A percentile compares a stretch with the other conserved stretches of the same genome.
These are phyloP conservation scores for Priceomyces fermenticarens DNA, from an alignment of 805 yeast genomes.

Conservation along the genomic window DNA sequence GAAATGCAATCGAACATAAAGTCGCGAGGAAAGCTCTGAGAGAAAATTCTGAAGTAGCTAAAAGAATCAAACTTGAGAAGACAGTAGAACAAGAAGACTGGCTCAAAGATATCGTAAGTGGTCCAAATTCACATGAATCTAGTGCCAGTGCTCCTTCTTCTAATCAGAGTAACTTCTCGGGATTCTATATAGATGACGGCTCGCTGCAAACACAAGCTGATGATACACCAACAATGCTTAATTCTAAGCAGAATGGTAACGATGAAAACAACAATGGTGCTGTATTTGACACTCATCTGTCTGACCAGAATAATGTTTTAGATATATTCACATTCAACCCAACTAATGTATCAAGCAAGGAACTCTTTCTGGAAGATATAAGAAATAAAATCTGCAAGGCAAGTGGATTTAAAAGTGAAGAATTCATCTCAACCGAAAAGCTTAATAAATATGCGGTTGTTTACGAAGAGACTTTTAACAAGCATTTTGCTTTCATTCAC, in stretches of 20 bases:
- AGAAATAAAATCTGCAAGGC: conserved; percentile 50
- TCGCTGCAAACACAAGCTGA: conserved; percentile 19
- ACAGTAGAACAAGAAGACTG: conserved; percentile 40
- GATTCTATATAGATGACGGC: conserved; percentile 39
- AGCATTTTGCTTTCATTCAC: conserved; percentile 83
- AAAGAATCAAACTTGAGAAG: conserved; percentile 6
- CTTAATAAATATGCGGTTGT: conserved; percentile 73
- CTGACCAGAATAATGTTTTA: conserved; percentile 1
- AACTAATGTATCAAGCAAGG: background rate
- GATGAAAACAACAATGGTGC: conserved; percentile 31
- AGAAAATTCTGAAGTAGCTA: background rate
- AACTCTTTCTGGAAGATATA: conserved; percentile 46
- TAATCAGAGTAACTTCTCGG: conserved; percentile 30
- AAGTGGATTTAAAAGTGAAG: conserved; percentile 52
- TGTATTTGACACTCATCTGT: background rate
- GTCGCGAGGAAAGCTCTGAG: background rate
- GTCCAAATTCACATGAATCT: conserved; percentile 60
- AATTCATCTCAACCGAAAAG: conserved; percentile 75
- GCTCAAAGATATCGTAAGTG: conserved; percentile 66
- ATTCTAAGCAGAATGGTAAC: conserved; percentile 64
- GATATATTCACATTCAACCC: conserved; percentile 2
- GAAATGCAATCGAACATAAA: background rate
- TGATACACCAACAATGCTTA: conserved; percentile 60
- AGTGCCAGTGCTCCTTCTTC: conserved; percentile 23
- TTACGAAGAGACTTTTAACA: conserved; percentile 74